Conservation (phyloP, 176 grass and related monocot species). For the Eleusine coracana region DNA sequence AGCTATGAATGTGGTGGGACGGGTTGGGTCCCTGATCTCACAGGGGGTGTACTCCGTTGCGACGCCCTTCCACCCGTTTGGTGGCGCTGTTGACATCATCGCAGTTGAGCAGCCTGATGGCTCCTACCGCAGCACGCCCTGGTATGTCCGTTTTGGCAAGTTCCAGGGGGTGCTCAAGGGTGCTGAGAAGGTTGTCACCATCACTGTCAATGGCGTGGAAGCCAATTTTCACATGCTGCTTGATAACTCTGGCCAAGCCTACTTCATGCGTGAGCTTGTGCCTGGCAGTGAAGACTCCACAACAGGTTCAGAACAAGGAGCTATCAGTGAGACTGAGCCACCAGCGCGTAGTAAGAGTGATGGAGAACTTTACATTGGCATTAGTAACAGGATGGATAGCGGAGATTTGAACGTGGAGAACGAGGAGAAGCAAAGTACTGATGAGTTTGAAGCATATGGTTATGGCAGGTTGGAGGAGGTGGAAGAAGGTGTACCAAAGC, state of each 20-base stretch:
- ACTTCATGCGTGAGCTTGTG: conserved; percentile 87
- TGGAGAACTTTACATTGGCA: conserved; percentile 46
- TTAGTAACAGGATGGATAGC: conserved; percentile 28
- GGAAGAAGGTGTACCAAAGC: conserved; percentile 52
- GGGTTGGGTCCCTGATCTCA: conserved; percentile 85
- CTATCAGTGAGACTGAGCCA: conserved; percentile 36
- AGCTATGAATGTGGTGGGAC: conserved; percentile 89
- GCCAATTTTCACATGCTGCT: conserved; percentile 91
- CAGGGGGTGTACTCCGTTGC: conserved; percentile 96
- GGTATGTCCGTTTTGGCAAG: conserved; percentile 99
- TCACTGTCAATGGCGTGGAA: conserved; percentile 85
- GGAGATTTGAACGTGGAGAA: conserved; percentile 44
- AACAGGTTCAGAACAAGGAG: conserved; percentile 38
- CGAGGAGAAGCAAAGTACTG: conserved; percentile 31
- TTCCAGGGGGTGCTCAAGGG: conserved; percentile 98
- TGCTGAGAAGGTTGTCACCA: conserved; percentile 87
- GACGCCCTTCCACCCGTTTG: conserved; percentile 95
- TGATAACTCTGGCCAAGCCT: conserved; percentile 95
- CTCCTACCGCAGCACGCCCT: conserved; percentile 92
- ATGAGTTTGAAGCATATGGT: conserved; percentile 58
- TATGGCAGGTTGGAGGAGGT: conserved; percentile 74
- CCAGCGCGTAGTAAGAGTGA: conserved; percentile 58
- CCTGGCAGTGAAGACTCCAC: conserved; percentile 53
- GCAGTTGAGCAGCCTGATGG: conserved; percentile 93
- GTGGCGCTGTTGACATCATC: conserved; percentile 92